Conservation (phyloP, 177 flowering plant genomes). For the Tripterygium wilfordii region DNA sequence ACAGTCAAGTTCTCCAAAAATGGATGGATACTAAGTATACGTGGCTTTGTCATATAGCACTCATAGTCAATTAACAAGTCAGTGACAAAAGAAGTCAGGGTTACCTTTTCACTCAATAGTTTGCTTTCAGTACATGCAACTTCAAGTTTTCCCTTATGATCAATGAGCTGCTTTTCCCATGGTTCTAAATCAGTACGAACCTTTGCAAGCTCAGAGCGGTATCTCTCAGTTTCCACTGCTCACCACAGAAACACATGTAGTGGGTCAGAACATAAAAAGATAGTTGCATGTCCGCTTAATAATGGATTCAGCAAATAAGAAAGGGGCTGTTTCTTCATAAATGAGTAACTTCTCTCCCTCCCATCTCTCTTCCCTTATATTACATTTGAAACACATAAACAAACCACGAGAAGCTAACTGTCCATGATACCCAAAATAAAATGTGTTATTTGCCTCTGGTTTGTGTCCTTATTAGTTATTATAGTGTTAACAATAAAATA, state of each 20-base stretch:
- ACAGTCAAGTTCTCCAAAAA: too few relatives aligned
- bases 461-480: too few relatives aligned
- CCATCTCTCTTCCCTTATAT: too few relatives aligned
- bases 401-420: too few relatives aligned
- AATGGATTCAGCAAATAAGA: not conserved
- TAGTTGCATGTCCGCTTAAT: not conserved
- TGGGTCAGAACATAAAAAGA: not conserved
- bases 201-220: conserved; percentile 57
- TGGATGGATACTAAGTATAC: not conserved
- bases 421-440: too few relatives aligned
- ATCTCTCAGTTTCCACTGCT: conserved; percentile 81
- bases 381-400: too few relatives aligned
- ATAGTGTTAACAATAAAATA: too few relatives aligned
- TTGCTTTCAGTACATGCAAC: conserved; percentile 76
- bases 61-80: not conserved
- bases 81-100: not conserved
- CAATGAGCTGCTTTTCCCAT: conserved; percentile 86
- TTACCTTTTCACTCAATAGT: conserved; percentile 83
- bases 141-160: conserved; percentile 78
- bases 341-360: too few relatives aligned
- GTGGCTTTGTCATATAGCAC: not conserved
- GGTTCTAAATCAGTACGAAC: conserved; percentile 89
- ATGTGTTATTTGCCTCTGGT: too few relatives aligned
- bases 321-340: too few relatives aligned
- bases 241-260: not conserved